Percentiles rank a stretch among this genome's conserved stretches.
These are phyloP conservation scores for Antrodiella citrinella DNA, from an alignment of 768 basidiomycete species.

Conservation along the genomic window DNA sequence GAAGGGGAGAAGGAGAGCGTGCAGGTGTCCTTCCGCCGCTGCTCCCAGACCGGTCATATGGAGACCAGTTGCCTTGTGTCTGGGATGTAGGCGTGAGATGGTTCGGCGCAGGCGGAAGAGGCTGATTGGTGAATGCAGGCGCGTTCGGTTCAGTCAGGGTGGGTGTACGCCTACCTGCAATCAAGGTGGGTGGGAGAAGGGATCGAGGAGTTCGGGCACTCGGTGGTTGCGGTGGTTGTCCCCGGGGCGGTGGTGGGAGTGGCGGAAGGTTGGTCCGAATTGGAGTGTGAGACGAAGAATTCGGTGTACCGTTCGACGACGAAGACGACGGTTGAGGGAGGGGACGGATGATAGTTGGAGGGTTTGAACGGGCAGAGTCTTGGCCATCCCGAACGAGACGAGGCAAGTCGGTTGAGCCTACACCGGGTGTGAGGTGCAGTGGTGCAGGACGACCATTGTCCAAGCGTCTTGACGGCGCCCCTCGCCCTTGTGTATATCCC, in stretches of 20 bases:
- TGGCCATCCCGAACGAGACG: constrained; percentile 57
- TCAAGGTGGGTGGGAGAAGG: constrained; percentile 11
- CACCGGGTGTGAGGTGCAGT: constrained; percentile 55
- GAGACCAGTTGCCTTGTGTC: constrained; percentile 13
- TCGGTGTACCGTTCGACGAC: constrained; percentile 25
- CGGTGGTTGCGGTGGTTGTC: constrained; percentile 41
- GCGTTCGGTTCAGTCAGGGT: constrained; percentile 39
- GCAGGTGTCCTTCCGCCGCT: constrained; percentile 3
- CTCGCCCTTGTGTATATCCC: constrained; percentile 19
- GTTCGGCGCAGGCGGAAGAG: constrained; percentile 26
- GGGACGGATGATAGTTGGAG: constrained; percentile 33
- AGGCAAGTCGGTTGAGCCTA: constrained; percentile 57
- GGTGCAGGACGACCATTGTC: constrained; percentile 72
- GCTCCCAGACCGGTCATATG: background rate
- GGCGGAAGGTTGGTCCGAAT: constrained; percentile 50
- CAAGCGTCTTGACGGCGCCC: constrained; percentile 39
- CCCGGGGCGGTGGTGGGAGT: constrained; percentile 60
- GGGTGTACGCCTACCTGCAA: constrained; percentile 43
- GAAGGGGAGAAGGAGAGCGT: constrained; percentile 22
- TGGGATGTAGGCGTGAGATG: constrained; percentile 20
- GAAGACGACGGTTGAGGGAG: constrained; percentile 36
- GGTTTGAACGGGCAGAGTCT: constrained; percentile 38
- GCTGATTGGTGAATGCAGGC: constrained; percentile 27
- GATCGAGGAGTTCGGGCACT: constrained; percentile 22
- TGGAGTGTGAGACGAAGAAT: constrained; percentile 8